Evolutionary conservation across 495 filamentous ascomycete species (phyloP).

Genomic region (Astrocystis sublimbata): DNA sequence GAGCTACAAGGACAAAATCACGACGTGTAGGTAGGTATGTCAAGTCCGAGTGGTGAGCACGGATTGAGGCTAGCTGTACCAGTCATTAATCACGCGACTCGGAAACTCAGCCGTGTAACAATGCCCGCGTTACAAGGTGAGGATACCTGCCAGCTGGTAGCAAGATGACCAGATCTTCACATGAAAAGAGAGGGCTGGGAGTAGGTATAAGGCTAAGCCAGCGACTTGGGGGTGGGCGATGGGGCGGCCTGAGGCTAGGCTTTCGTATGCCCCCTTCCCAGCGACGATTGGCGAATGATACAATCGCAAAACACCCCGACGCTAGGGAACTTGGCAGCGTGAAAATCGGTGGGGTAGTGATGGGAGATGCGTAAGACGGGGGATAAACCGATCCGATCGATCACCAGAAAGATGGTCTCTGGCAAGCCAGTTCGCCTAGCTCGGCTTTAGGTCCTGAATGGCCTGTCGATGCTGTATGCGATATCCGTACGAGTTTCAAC

Average conservation of each 20-base stretch:
- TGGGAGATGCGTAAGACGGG: constrained; percentile 10
- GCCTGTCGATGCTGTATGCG: too few relatives aligned
- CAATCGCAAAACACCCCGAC: constrained; percentile 4
- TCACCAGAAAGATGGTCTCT: background rate
- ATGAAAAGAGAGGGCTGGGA: constrained; percentile 3
- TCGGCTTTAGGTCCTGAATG: background rate
- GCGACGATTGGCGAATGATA: constrained; percentile 18
- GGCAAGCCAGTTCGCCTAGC: background rate
- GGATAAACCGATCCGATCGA: constrained; percentile 16
- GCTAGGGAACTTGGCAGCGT: constrained; percentile 14
- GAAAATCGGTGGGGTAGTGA: constrained; percentile 16
- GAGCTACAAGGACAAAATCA: constrained; percentile 5
- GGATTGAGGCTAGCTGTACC: constrained; percentile 7
- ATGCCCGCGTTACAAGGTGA: background rate
- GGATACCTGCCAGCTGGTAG: constrained; percentile 3
- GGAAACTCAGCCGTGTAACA: constrained; percentile 6
- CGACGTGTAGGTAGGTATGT: constrained; percentile 4
- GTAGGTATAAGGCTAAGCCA: constrained; percentile 8
- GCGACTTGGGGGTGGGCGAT: background rate
- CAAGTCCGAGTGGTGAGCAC: constrained; percentile 5
- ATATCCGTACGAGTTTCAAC: too few relatives aligned
- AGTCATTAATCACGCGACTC: constrained; percentile 15
- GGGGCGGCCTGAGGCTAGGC: constrained; percentile 11
- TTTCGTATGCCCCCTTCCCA: background rate
- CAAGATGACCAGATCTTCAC: background rate